A percentile compares a stretch with the other conserved stretches of the same genome.
Conservation (phyloP, 2,329 filamentous ascomycete species). For the Zymoseptoria passerinii region DNA sequence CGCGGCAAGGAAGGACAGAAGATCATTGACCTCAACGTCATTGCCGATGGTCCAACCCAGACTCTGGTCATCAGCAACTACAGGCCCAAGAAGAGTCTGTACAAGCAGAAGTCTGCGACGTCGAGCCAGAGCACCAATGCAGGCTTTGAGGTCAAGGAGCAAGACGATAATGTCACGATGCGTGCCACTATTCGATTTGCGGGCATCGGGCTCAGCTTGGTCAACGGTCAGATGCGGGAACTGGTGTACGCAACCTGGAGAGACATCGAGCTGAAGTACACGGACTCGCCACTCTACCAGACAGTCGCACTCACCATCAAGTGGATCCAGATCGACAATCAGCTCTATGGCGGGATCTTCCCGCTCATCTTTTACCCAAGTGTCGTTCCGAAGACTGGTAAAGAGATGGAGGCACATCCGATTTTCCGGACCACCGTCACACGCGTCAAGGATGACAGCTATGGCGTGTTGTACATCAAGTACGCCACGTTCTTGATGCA, state of each 20-base stretch:
- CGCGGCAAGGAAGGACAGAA: slow-evolving; percentile 58
- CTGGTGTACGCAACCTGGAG: slow-evolving; percentile 88
- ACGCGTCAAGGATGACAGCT: slow-evolving; percentile 94
- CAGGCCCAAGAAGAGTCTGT: slow-evolving; percentile 85
- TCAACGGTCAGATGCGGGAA: slow-evolving; percentile 87
- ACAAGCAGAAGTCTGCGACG: slow-evolving; percentile 55
- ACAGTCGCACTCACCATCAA: slow-evolving; percentile 86
- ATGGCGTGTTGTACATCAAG: slow-evolving; percentile 96
- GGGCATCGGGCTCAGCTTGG: slow-evolving; percentile 83
- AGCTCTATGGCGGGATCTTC: slow-evolving; percentile 96
- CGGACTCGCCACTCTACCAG: slow-evolving; percentile 88
- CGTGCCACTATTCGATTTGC: slow-evolving; percentile 80
- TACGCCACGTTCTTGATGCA: slow-evolving; percentile 90
- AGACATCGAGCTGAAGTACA: slow-evolving; percentile 83
- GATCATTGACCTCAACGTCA: slow-evolving; percentile 93
- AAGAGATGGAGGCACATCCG: slow-evolving; percentile 92
- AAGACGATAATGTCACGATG: slow-evolving; percentile 82
- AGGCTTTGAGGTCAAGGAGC: slow-evolving; percentile 88
- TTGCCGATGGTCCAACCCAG: slow-evolving; percentile 90
- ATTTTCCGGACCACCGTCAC: slow-evolving; percentile 89
- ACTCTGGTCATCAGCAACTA: slow-evolving; percentile 92
- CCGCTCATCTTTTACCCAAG: slow-evolving; percentile 95
- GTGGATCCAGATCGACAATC: slow-evolving; percentile 98
- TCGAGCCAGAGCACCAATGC: slow-evolving; percentile 52
- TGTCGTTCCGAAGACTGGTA: slow-evolving; percentile 92